Percentiles rank a stretch among this genome's conserved stretches.
Evolutionary conservation across 306 rosid species (phyloP).

Genomic region (Glycine latifolia): DNA sequence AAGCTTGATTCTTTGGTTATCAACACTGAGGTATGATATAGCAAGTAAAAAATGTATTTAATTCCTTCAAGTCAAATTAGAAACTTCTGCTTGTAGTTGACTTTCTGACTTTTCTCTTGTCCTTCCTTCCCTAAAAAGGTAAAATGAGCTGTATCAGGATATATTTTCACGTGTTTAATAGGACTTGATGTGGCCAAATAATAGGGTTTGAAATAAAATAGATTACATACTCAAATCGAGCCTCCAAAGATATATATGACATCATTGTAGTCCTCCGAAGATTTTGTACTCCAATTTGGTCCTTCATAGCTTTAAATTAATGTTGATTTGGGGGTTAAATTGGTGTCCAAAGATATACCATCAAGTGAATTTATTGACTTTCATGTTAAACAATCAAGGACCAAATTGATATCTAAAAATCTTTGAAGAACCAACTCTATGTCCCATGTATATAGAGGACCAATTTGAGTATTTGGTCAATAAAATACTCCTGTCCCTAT

Average conservation of each 20-base stretch:
- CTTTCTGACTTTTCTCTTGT: background rate
- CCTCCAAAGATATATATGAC: background rate
- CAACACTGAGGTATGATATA: background rate
- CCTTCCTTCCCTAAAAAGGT: background rate
- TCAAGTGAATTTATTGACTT: too few relatives aligned
- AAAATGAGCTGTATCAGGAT: background rate
- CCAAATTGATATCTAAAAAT: constrained; percentile 10
- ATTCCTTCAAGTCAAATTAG: constrained; percentile 1
- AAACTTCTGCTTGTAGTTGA: background rate
- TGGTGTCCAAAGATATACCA: background rate
- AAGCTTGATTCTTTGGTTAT: constrained; percentile 21
- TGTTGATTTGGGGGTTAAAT: constrained; percentile 1
- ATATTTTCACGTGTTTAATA: too few relatives aligned
- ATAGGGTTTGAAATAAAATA: too few relatives aligned
- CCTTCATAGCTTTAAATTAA: constrained; percentile 9
- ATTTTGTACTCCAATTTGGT: constrained; percentile 14
- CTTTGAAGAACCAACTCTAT: background rate
- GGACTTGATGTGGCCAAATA: too few relatives aligned
- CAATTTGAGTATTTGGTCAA: background rate
- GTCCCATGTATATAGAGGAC: constrained; percentile 4
- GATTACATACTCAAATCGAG: background rate
- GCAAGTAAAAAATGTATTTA: background rate
- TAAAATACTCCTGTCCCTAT: background rate
- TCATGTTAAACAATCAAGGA: background rate
- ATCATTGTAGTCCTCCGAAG: constrained; percentile 8